Evolutionary conservation across 192 early-diverging fungal species (phyloP), one percentile per base, ranked within the genome.

Genomic region (Rhizophagus clarus): DNA sequence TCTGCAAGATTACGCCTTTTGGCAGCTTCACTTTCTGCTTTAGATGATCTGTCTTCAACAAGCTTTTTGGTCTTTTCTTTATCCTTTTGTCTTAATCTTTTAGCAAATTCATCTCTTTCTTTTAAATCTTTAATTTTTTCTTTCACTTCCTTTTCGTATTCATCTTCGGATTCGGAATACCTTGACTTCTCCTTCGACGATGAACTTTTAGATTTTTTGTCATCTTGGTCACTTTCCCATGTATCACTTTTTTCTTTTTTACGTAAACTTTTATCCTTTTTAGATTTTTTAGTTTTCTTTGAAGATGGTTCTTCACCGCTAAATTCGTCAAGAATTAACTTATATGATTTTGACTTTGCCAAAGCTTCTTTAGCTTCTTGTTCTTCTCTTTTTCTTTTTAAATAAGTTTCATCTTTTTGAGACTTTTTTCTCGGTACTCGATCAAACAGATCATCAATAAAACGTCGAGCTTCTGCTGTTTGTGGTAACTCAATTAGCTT

Each of bases 31-130:
- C 89, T 86, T 26, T 92, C 91, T 29, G 79, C 80, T 72, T 89
- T 91, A 32, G 92, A 90, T 1, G 91, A 92, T 45, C 89, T 80
- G 79, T 95, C 94, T 70, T 94, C 94, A 22, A 93, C 84, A n/a
- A 94, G 82, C 79, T 92, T 94, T 68, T 92, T 96, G 42, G 88
- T 94, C 81, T 88, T 91, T 60, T 93, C 92, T 67, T 92, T 90
- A 81, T 99, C 97, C 80, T 90, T 93, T 74, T 94, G 89, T 78
- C 89, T 90, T 49, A 98, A 82, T 40, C 97, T 84, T 64, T 93
- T 88, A 6, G 93, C 94, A 85, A 97, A 95, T 81, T 95, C 97
- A 78, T 99, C 97, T 62, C 96, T 91, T 84, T 99, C 97, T 69
- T 85, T 85, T 15, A 94, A 78, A 87, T 99, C 97, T 63, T 89